Evolutionary conservation across 495 filamentous ascomycete species (phyloP), one percentile per base, ranked within the genome.

Genomic region (Pseudoneurospora amorphoporcata): DNA sequence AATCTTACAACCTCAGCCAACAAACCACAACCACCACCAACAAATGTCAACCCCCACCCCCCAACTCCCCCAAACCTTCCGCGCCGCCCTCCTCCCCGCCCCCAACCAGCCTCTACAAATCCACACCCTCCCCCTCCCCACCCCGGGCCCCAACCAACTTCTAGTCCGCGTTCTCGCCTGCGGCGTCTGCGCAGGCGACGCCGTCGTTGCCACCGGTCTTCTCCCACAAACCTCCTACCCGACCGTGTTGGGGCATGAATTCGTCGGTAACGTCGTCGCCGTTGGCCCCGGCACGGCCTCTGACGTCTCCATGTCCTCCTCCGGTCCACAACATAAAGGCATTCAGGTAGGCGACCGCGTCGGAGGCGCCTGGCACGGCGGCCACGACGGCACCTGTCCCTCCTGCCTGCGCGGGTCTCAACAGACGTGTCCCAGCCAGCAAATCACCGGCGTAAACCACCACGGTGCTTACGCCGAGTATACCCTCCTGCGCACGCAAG

Each of bases 391-490:
- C 8, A 81, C 77, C 0, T 89, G 87, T 78, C 78, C 78, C 17
- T 74, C 81, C 39, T 89, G 86, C 75, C 74, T 79, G 6, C 82
- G 83, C 70, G 84, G 84, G 19, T 75, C 78, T 10, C 85, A 81
- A 74, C 86, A 88, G 72, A 85, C 86, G 76, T 88, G 87, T 76
- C 76, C 82, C 42, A 81, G 82, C 72, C 71, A 71, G 23, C 75
- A 75, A 1, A 75, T 88, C 73, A 88, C 88, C 74, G 86, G 87
- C 19, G 79, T 86, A 9, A 82, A 81, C 9, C 77, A 77, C 42
- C 76, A 84, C 70, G 87, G 87, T 45, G 87, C 87, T 39, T 88
- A 90, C 76, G 90, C 85, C 10, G 85, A 92, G 80, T 92, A 90
- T 79, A 84, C 83, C 71, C 77, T 83, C 8, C 81, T 92, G 14